Conservation (phyloP, 2,329 filamentous ascomycete genomes). For the Pezicula radicicola region DNA sequence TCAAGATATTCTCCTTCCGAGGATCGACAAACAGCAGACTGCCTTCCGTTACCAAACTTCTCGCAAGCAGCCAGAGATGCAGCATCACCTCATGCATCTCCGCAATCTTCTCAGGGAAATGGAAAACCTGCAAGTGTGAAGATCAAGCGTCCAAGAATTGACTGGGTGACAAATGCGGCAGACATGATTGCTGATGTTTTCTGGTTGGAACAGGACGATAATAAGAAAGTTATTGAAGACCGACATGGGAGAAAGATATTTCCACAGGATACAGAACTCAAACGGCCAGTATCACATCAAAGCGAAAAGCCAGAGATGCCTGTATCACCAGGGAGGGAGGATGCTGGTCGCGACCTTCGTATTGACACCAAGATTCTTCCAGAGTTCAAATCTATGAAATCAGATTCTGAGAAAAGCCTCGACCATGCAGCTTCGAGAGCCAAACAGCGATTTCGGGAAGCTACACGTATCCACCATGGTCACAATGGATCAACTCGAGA, state of each 20-base stretch:
- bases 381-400: slow-evolving; percentile 27
- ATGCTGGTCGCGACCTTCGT: slow-evolving; percentile 17
- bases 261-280: slow-evolving; percentile 34
- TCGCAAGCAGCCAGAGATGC: slow-evolving; percentile 21
- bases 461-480: slow-evolving; percentile 50
- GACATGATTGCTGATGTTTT: slow-evolving; percentile 87
- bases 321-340: slow-evolving; percentile 10
- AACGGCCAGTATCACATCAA: slow-evolving; percentile 31
- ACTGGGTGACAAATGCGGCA: slow-evolving; percentile 80
- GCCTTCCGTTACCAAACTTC: slow-evolving; percentile 40
- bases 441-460: slow-evolving; percentile 52
- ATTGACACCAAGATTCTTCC: slow-evolving; percentile 27
- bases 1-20: slow-evolving; percentile 15
- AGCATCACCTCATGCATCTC: slow-evolving; percentile 28
- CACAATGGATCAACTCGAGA: slow-evolving; percentile 50
- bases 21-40: slow-evolving; percentile 26
- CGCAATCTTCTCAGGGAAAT: slow-evolving; percentile 37
- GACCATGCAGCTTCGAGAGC: slow-evolving; percentile 56
- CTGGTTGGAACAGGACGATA: slow-evolving; percentile 81
- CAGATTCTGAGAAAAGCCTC: slow-evolving; percentile 28
- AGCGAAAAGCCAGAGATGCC: slow-evolving; percentile 24
- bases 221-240: slow-evolving; percentile 81
- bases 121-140: slow-evolving; percentile 40
- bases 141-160: slow-evolving; percentile 69
- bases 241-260: slow-evolving; percentile 73